Base-by-base conservation (phyloP, 768 basidiomycete species). In the Pluteus cervinus region DNA sequence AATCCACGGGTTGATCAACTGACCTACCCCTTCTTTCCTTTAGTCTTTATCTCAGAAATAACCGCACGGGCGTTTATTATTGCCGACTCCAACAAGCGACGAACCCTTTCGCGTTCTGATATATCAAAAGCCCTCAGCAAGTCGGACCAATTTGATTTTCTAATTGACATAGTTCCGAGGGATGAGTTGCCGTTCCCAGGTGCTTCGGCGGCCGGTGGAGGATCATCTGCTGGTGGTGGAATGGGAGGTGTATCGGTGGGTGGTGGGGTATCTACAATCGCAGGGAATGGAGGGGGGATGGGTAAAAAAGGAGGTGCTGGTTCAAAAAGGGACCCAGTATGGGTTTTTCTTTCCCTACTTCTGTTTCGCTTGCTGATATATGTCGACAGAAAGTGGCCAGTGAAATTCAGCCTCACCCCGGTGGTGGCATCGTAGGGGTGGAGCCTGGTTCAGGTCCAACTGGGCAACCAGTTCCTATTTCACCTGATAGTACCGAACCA, bases 11-110 rank as follows among this genome's bases (percentile, higher is more conserved):
- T 9, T 28, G 9, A 14, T 9, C 14, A 28, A 9, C 26, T 14
- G 14, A 9, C 26, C 16, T 26, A 10, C 29, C 16, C 31, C 16
- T 11, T 22, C 14, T 15, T 17, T 29, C 15, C 38, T 96, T n/a
- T n/a, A n/a, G 94, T 97, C 45, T 98, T 99, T 62, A 99, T 99
- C 40, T 76, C 91, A 31, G 94, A 99, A 63, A 87, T 99, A 45
- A 97, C 94, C 2, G 86, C 89, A 2, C 80, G 94, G 18, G 92
- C 94, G 2, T 98, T 90, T 72, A 85, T 94, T 44, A 79, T 97
- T 37, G 92, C 92, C 12, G 91, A 96, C 62, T 84, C 89, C 17
- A 87, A 92, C 64, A 97, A 96, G 60, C 84, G 93, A 18, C 84
- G 92, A n/a, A 97, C 93, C 2, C 71, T 97, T 14, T 92, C 90